phyloP scores from a whole-genome alignment of 139 green algal species.

The Chlamydomonas sphaeroides region DNA sequence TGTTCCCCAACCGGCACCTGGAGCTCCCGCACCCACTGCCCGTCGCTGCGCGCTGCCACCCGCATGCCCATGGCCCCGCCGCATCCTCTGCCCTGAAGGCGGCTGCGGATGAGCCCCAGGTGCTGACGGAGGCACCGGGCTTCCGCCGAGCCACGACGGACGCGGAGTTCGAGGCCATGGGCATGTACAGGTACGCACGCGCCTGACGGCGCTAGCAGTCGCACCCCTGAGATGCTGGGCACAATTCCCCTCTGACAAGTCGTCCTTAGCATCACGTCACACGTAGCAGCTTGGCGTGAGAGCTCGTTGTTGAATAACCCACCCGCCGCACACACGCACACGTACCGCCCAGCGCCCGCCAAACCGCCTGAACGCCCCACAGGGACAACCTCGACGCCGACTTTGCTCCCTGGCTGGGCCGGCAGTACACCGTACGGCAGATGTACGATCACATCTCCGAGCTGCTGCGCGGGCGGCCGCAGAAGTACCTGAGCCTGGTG shows the following conservation, averaged over 20 bases:
- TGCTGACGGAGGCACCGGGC: background rate
- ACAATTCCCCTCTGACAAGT: background rate
- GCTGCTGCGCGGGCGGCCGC: slow-evolving; percentile 2
- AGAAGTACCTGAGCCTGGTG: slow-evolving; percentile 35
- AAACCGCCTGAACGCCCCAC: background rate
- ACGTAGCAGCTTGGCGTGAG: too few species aligned
- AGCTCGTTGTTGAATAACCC: too few species aligned
- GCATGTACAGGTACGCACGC: background rate
- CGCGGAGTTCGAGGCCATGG: background rate
- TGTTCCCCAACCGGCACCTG: too few species aligned
- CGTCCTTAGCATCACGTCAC: too few species aligned
- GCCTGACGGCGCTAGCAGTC: too few species aligned
- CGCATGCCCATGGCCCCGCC: too few species aligned
- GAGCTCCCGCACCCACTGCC: too few species aligned
- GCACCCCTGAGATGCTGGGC: background rate
- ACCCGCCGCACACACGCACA: background rate
- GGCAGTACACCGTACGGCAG: slow-evolving; percentile 16
- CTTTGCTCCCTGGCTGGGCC: background rate
- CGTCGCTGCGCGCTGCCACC: too few species aligned
- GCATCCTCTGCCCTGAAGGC: background rate
- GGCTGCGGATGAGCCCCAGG: background rate
- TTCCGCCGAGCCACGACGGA: slow-evolving; percentile 5
- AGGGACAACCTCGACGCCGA: slow-evolving; percentile 30
- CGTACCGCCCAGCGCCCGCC: too few species aligned
- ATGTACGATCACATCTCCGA: slow-evolving; percentile 4